Conservation (phyloP, 495 filamentous ascomycete genomes). For the Opeltia flavorubescens region DNA sequence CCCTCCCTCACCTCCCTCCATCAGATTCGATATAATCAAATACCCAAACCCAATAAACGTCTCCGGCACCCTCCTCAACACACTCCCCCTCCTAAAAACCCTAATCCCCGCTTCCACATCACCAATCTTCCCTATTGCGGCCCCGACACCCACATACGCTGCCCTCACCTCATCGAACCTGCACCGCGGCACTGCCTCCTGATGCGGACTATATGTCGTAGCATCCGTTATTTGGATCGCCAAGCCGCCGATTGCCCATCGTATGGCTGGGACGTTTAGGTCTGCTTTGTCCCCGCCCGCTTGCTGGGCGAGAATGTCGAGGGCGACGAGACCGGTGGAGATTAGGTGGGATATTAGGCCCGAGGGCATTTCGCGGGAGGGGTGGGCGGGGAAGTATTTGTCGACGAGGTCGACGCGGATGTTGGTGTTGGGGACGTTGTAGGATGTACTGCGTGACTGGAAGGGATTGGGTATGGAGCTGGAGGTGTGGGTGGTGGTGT, state of each 20-base stretch:
- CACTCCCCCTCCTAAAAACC: neutral
- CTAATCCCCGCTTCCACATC: neutral
- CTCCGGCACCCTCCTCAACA: neutral
- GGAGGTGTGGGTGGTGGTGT: too few relatives aligned
- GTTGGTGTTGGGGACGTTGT: neutral
- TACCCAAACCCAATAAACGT: neutral
- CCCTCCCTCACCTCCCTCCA: neutral
- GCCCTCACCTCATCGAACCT: neutral
- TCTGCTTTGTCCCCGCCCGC: neutral
- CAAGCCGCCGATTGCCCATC: neutral
- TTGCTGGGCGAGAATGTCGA: neutral
- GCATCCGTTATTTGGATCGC: neutral
- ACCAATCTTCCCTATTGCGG: neutral
- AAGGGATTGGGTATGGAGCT: too few relatives aligned
- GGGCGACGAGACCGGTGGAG: neutral
- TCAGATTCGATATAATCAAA: neutral
- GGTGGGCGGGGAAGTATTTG: neutral
- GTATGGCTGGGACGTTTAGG: neutral
- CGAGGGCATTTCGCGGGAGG: neutral
- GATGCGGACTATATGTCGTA: neutral
- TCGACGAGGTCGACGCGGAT: neutral
- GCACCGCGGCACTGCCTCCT: neutral
- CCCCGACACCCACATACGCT: neutral
- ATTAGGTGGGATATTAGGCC: neutral
- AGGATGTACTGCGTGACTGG: too few relatives aligned